Evolutionary conservation across 345 rosid genomes (phyloP).

Genomic region (Nephelium lappaceum): DNA sequence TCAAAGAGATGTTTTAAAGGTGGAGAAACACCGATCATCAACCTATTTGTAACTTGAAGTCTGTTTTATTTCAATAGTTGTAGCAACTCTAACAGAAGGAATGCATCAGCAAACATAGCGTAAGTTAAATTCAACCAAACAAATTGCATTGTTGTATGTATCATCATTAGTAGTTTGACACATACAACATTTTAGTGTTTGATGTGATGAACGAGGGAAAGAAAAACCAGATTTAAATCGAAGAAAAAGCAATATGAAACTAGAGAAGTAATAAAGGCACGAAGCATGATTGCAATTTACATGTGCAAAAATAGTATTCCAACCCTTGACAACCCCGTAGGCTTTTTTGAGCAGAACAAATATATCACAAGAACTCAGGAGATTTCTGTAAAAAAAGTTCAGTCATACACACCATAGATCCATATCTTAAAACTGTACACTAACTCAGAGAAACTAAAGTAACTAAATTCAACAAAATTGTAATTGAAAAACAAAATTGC

Average conservation of each 20-base stretch:
- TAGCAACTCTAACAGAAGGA: not conserved
- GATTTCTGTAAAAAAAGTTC: no score
- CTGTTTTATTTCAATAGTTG: not conserved
- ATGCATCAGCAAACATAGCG: not conserved
- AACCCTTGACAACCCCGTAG: not conserved
- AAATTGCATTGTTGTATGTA: not conserved
- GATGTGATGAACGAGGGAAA: not conserved
- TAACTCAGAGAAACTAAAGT: not conserved
- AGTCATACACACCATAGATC: no score
- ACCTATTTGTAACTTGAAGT: not conserved
- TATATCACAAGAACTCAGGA: no score
- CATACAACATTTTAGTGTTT: not conserved
- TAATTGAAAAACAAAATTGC: not conserved
- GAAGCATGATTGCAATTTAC: not conserved
- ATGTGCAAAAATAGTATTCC: constrained; percentile 9
- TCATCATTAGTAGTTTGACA: not conserved
- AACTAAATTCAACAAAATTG: not conserved
- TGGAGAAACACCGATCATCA: constrained; percentile 5
- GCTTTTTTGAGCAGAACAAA: no score
- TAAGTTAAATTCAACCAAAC: not conserved
- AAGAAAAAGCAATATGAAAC: not conserved
- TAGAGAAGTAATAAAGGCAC: not conserved
- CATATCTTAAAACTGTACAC: not conserved
- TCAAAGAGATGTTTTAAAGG: not conserved
- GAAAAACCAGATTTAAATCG: not conserved